Percentiles rank a stretch among this genome's conserved stretches.
Evolutionary conservation across 2,329 filamentous ascomycete species (phyloP).

Genomic region (Penicillium sp.): DNA sequence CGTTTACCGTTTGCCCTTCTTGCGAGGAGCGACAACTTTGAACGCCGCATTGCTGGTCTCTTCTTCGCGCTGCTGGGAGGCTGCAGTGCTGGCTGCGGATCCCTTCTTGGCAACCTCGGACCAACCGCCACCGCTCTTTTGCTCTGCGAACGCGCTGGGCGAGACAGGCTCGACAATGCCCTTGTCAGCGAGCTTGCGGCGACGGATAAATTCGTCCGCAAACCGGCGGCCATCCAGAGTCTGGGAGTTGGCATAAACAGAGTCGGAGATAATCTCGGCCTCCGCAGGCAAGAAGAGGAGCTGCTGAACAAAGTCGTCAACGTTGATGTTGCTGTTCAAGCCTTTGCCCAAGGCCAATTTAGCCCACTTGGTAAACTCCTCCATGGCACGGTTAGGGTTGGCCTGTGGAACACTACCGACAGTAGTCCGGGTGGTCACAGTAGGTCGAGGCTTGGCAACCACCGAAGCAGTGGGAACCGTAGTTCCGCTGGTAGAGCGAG

Average conservation of each 20-base stretch:
- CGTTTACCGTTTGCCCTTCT: slow-evolving; percentile 72
- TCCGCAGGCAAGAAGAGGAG: slow-evolving; percentile 73
- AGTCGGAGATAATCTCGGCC: slow-evolving; percentile 76
- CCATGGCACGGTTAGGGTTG: slow-evolving; percentile 61
- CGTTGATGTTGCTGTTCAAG: slow-evolving; percentile 61
- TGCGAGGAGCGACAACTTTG: slow-evolving; percentile 85
- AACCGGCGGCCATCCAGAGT: slow-evolving; percentile 92
- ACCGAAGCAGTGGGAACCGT: slow-evolving; percentile 35
- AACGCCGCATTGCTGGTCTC: slow-evolving; percentile 56
- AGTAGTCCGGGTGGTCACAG: slow-evolving; percentile 45
- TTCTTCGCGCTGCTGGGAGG: slow-evolving; percentile 44
- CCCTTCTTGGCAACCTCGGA: slow-evolving; percentile 97
- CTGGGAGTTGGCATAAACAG: slow-evolving; percentile 77
- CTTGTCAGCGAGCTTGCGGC: slow-evolving; percentile 88
- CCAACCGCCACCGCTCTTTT: slow-evolving; percentile 66
- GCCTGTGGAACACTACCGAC: slow-evolving; percentile 39
- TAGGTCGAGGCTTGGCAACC: slow-evolving; percentile 50
- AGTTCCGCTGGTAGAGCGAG: slow-evolving; percentile 44
- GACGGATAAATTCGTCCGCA: slow-evolving; percentile 86
- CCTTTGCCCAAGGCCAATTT: slow-evolving; percentile 71
- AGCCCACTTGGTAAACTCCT: slow-evolving; percentile 93
- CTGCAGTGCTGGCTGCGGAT: slow-evolving; percentile 25
- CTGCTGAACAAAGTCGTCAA: slow-evolving; percentile 72
- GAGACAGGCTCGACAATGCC: slow-evolving; percentile 67
- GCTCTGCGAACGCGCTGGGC: slow-evolving; percentile 47